Percentiles rank a stretch among this genome's conserved stretches.
phyloP scores from a whole-genome alignment of 2,329 filamentous ascomycete species.

The Colletotrichum kahawae region DNA sequence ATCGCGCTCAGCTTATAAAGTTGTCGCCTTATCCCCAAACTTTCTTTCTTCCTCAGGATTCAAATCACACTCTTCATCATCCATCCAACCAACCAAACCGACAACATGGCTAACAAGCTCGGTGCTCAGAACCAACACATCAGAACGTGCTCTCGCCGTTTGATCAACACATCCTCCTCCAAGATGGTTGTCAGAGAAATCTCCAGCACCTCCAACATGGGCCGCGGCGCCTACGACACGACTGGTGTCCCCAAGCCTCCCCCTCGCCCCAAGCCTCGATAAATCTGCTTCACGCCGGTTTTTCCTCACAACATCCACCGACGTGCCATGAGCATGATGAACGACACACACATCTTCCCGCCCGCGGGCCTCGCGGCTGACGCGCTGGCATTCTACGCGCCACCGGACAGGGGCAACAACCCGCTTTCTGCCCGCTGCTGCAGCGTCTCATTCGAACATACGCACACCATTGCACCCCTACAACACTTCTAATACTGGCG shows the following conservation, averaged over 20 bases:
- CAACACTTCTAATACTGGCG: constrained; percentile 16
- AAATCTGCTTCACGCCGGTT: constrained; percentile 22
- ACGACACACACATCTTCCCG: neutral
- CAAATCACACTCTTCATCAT: neutral
- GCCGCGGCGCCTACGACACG: constrained; percentile 57
- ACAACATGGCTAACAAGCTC: constrained; percentile 16
- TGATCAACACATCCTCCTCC: neutral
- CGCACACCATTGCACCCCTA: neutral
- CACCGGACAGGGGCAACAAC: constrained; percentile 20
- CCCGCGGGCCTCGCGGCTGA: constrained; percentile 14
- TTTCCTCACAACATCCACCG: neutral
- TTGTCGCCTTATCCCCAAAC: constrained; percentile 19
- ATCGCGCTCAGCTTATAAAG: constrained; percentile 30
- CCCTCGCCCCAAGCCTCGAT: constrained; percentile 45
- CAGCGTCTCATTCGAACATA: constrained; percentile 10
- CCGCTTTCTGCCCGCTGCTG: neutral
- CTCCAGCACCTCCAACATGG: constrained; percentile 47
- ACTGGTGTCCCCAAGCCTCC: constrained; percentile 54
- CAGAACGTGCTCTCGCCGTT: neutral
- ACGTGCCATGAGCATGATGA: constrained; percentile 4
- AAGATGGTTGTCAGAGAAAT: constrained; percentile 42
- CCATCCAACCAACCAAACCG: neutral
- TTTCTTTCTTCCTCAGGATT: constrained; percentile 14
- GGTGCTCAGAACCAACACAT: neutral
- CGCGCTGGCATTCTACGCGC: constrained; percentile 21